phyloP scores from a whole-genome alignment of 2,329 filamentous ascomycete genomes.

The Monosporascus ibericus region DNA sequence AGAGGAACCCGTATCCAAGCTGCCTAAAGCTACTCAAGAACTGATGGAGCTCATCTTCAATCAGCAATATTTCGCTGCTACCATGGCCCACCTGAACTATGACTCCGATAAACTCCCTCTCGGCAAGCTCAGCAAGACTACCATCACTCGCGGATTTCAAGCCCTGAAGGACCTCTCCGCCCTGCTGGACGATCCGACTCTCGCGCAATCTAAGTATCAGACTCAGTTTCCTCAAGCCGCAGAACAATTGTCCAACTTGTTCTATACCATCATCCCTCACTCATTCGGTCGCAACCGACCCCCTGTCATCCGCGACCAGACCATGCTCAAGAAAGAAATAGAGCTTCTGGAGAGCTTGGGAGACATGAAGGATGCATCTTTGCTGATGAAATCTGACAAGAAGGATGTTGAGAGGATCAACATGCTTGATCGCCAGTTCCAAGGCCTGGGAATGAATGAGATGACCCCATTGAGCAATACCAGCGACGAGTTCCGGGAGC shows the following conservation, averaged over 20 bases:
- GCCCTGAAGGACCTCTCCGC: constrained; percentile 68
- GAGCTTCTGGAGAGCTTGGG: constrained; percentile 74
- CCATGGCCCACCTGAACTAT: constrained; percentile 64
- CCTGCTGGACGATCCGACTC: constrained; percentile 49
- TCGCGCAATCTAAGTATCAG: constrained; percentile 39
- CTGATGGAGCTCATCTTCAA: constrained; percentile 84
- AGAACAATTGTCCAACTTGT: constrained; percentile 66
- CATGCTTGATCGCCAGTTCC: constrained; percentile 65
- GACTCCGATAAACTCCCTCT: constrained; percentile 72
- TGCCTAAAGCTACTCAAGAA: constrained; percentile 48
- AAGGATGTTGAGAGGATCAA: constrained; percentile 49
- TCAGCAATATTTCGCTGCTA: constrained; percentile 59
- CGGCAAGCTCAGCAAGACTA: constrained; percentile 76
- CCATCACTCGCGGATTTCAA: constrained; percentile 69
- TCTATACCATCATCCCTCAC: constrained; percentile 79
- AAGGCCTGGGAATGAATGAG: constrained; percentile 65
- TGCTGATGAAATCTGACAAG: constrained; percentile 65
- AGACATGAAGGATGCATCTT: constrained; percentile 77
- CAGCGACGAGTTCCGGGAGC: constrained; percentile 57
- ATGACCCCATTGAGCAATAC: constrained; percentile 61
- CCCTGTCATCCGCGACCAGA: constrained; percentile 54
- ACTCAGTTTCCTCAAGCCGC: constrained; percentile 35
- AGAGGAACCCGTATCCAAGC: constrained; percentile 18
- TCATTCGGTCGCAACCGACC: constrained; percentile 65
- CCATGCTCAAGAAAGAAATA: constrained; percentile 66